Percentiles rank a stretch among this genome's conserved stretches.
Evolutionary conservation across 1,139 yeast species (phyloP).

Genomic region (Magnusiomyces ingens): DNA sequence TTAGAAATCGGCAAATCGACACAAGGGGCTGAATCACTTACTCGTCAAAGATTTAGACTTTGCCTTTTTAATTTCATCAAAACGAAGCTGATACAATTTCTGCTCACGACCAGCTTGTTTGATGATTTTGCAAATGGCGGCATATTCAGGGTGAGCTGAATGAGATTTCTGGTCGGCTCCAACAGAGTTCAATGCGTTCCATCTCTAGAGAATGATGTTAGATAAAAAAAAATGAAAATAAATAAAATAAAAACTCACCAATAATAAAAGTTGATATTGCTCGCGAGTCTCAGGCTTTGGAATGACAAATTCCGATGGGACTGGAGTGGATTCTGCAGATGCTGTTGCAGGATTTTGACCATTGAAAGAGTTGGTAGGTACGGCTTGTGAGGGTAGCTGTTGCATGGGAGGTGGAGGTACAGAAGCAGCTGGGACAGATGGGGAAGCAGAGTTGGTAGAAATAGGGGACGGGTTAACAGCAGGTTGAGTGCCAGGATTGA

Average conservation of each 20-base stretch:
- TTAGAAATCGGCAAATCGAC: neutral
- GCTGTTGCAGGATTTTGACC: neutral
- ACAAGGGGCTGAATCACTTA: neutral
- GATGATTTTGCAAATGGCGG: slow-evolving; percentile 32
- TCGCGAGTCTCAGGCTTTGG: slow-evolving; percentile 31
- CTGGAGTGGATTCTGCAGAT: neutral
- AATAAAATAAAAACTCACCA: slow-evolving; percentile 23
- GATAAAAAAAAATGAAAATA: neutral
- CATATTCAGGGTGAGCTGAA: slow-evolving; percentile 30
- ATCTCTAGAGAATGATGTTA: slow-evolving; percentile 27
- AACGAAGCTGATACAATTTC: slow-evolving; percentile 33
- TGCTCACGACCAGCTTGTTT: slow-evolving; percentile 32
- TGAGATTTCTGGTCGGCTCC: slow-evolving; percentile 28
- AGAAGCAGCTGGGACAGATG: neutral
- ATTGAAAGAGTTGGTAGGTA: neutral
- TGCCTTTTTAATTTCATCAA: slow-evolving; percentile 23
- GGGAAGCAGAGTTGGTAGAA: neutral
- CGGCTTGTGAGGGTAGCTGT: neutral
- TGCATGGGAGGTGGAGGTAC: neutral
- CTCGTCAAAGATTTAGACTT: slow-evolving; percentile 13
- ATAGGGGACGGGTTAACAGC: too few relatives aligned
- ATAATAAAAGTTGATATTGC: slow-evolving; percentile 32
- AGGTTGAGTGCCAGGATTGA: neutral
- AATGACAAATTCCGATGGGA: slow-evolving; percentile 9
- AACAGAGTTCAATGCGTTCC: slow-evolving; percentile 35